Evolutionary conservation across 2,329 filamentous ascomycete species (phyloP), one percentile per base, ranked within the genome.

Genomic region (Exophiala spinifera): DNA sequence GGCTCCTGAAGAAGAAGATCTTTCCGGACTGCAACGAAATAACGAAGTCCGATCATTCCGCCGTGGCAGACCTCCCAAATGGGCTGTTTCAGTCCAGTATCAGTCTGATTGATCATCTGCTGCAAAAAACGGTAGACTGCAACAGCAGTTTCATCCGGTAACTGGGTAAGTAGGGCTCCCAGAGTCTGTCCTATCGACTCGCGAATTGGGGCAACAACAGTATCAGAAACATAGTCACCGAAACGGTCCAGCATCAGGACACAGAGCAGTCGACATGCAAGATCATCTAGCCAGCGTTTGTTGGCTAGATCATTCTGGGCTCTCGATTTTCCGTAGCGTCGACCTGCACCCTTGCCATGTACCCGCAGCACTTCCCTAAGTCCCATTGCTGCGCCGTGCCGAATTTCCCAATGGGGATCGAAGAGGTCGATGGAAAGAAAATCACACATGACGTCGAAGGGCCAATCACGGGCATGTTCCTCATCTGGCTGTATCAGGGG

Each of bases 241-340:
- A 99, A 99, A 49, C 91, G 86, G 73, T 99, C 94, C 14, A 99
- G 84, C 85, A 99, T 96, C 65, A 99, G 86, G 49, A 99, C 91
- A 68, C 89, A 96, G 70, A 91, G 92, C 46, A 99, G 81, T 21
- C 94, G 88, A 66, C 91, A 96, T n/a, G 91, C 90, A 48, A 99
- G 79, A 66, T 99, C 92, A 66, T 97, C 89, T 17, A 99, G 81
- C 91, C 91, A 99, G 67, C 79, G 81, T 57, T 86, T 83, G 65
- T 97, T 99, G 42, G 89, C 77, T 1, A 72, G 68, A 65, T 96
- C 83, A 66, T 99, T 99, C 64, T 95, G 86, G 23, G 73, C 66
- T 60, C 84, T 82, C 8, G 80, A 79, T 69, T 87, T 92, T 56
- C 84, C 86, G 57, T 80, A 83, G 53, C 84, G 69, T 49, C 92